Percentiles rank a stretch among this genome's conserved stretches.
Conservation (phyloP, 306 rosid species). For the Cajanus cajan region DNA sequence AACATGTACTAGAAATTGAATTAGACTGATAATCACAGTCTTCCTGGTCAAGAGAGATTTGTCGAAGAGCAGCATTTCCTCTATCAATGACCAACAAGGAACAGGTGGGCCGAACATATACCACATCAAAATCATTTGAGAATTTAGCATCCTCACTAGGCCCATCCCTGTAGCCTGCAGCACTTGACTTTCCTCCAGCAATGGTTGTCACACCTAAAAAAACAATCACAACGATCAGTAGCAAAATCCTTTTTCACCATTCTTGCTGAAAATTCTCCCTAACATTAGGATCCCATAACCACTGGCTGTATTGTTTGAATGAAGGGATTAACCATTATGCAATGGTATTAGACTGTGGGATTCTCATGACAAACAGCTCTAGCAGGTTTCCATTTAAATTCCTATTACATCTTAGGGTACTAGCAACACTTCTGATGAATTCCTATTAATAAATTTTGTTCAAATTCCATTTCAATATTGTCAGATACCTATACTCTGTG, state of each 20-base stretch:
- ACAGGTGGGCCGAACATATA: conserved; percentile 80
- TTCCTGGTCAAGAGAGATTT: conserved; percentile 80
- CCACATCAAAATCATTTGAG: conserved; percentile 92
- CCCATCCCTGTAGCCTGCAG: conserved; percentile 95
- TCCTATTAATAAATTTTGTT: background rate
- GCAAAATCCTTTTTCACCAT: background rate
- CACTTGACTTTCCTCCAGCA: conserved; percentile 95
- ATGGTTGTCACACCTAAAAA: conserved; percentile 91
- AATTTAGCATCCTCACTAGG: conserved; percentile 98
- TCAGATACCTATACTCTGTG: conserved; percentile 3
- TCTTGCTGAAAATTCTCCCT: conserved; percentile 1
- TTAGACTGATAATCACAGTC: conserved; percentile 80
- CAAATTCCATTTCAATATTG: conserved; percentile 12
- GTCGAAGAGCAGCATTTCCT: conserved; percentile 97
- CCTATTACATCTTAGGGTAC: conserved; percentile 15
- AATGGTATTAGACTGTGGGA: background rate
- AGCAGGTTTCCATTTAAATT: conserved; percentile 8
- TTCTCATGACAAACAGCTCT: conserved; percentile 13
- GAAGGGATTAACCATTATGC: conserved; percentile 8
- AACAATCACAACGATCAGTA: conserved; percentile 23
- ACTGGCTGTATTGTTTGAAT: background rate
- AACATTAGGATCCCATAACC: background rate
- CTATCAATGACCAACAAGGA: conserved; percentile 93
- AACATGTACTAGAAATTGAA: conserved; percentile 87
- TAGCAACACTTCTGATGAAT: background rate